Evolutionary conservation across 805 yeast species (phyloP), one percentile per base, ranked within the genome.

Genomic region (Monosporozyma aquatica): DNA sequence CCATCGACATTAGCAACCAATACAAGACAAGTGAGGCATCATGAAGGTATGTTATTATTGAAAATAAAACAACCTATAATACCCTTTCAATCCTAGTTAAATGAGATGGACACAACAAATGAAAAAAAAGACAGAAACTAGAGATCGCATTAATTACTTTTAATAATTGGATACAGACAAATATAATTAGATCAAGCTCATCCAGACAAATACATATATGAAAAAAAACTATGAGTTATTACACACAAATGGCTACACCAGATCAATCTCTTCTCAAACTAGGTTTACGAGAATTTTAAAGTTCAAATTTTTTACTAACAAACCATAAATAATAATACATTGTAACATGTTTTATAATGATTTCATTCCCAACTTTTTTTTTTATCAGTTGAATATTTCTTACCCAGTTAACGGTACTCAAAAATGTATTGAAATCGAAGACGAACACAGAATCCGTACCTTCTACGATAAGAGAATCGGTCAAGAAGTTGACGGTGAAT

Each of bases 391-490:
- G 75, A 92, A 92, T 83, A 90, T 92, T 76, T 85, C 99, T 70
- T 92, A 84, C 82, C 99, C 99, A 78, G 90, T 95, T 73, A 94
- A 92, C 86, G 98, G 98, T 82, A 83, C 98, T 66, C 97, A 92
- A 76, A 92, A 92, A 80, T 74, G 85, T 74, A 76, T 90, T 71
- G 97, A 92, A 59, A 86, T 92, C 66, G 99, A 92, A 69, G 99
- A 92, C 70, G 98, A 92, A 75, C 97, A 89, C 82, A 89, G 92
- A 71, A 79, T 90, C 71, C 92, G 96, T 72, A 86, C 78, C 70
- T 89, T 92, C 78, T 89, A 87, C 85, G 98, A 92, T 72, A 92
- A 92, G 83, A 87, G 97, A 74, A 86, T 92, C 82, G 98, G 98
- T 67, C 97, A 87, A 76, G 98, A 92, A 76, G 95, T 92, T 68